These are phyloP conservation scores for Plasmodium inui DNA, from an alignment of 169 alveolate species.

Conservation along the genomic window DNA sequence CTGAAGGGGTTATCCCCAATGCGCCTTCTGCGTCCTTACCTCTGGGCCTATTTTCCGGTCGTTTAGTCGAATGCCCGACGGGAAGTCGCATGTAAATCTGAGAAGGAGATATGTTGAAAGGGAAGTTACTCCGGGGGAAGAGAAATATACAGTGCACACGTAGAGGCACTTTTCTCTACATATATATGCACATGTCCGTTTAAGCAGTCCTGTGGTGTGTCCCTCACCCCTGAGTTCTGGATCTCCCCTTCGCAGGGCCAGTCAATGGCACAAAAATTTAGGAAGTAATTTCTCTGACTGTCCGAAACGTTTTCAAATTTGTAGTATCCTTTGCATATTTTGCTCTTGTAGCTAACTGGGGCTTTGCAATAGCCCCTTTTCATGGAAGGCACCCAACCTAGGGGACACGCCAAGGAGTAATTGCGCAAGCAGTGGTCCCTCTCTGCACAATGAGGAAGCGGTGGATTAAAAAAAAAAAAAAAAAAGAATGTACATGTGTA, in stretches of 20 bases:
- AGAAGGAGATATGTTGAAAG: background rate
- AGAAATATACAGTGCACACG: background rate
- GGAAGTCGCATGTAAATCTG: conserved; percentile 30
- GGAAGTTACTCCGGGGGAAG: background rate
- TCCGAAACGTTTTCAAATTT: conserved; percentile 58
- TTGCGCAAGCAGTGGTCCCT: conserved; percentile 32
- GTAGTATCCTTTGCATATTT: conserved; percentile 18
- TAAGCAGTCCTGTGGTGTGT: background rate
- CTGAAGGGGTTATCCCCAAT: background rate
- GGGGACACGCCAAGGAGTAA: conserved; percentile 52
- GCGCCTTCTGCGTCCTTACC: background rate
- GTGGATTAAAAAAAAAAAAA: background rate
- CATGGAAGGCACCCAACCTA: conserved; percentile 56
- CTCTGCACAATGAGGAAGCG: background rate
- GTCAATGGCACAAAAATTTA: conserved; percentile 52
- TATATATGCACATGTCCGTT: background rate
- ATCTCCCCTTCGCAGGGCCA: conserved; percentile 73
- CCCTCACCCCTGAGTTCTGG: conserved; percentile 33
- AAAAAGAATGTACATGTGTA: background rate
- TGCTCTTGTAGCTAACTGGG: conserved; percentile 49
- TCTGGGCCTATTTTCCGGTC: background rate
- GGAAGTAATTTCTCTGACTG: conserved; percentile 39
- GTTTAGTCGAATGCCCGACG: background rate
- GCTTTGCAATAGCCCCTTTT: conserved; percentile 49
- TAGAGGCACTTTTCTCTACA: background rate